phyloP scores from a whole-genome alignment of 73 alveolate species.

The Paramecium tetraurelia region DNA sequence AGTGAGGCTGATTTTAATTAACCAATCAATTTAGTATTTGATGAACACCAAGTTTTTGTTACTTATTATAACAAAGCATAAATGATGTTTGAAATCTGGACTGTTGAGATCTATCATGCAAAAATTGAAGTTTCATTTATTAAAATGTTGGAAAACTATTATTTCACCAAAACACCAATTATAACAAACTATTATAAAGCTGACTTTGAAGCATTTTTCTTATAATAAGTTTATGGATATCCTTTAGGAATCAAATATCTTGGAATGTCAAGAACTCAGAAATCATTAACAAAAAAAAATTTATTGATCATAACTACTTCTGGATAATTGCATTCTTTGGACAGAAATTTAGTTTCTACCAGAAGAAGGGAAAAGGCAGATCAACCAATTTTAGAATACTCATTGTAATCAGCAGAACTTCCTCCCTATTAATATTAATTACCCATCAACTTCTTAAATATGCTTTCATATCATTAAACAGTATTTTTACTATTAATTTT shows the following conservation, averaged over 20 bases:
- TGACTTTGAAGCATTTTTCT: conserved; percentile 1
- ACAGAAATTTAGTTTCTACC: conserved; percentile 50
- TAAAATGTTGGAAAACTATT: conserved; percentile 40
- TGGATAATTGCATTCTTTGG: conserved; percentile 43
- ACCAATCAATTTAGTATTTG: conserved; percentile 49
- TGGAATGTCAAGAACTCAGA: not conserved
- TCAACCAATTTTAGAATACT: not conserved
- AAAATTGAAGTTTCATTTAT: conserved; percentile 16
- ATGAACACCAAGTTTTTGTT: conserved; percentile 60
- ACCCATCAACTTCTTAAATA: not conserved
- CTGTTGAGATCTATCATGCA: conserved; percentile 45
- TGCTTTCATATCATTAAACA: not conserved
- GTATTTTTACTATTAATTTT: not conserved
- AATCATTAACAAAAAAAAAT: conserved; percentile 50
- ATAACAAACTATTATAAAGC: conserved; percentile 26
- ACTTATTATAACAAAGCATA: conserved; percentile 38
- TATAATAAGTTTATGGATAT: conserved; percentile 58
- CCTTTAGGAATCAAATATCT: conserved; percentile 38
- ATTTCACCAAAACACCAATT: not conserved
- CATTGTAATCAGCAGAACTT: conserved; percentile 41
- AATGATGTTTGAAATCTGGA: conserved; percentile 56
- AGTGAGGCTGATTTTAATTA: conserved; percentile 30
- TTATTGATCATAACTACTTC: conserved; percentile 32
- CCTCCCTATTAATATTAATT: conserved; percentile 50
- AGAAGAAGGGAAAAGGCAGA: conserved; percentile 41